Conservation (phyloP, 176 grass and related monocot species). For the Puya raimondii region DNA sequence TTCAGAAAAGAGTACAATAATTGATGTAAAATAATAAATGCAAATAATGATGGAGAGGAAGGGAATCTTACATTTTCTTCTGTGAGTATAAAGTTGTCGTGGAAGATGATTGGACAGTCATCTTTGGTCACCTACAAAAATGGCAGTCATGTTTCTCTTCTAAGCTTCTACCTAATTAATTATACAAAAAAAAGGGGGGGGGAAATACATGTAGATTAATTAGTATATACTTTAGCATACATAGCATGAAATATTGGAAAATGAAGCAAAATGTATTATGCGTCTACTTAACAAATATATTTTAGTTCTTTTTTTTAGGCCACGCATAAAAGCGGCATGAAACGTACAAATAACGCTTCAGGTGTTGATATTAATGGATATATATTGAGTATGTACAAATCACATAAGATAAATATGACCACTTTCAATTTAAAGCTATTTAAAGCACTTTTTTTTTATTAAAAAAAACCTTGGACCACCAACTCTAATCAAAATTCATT, state of each 20-base stretch:
- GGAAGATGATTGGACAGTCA: constrained; percentile 70
- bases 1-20: not conserved
- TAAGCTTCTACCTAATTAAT: constrained; percentile 47
- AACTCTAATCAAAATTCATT: no score
- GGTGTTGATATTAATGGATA: no score
- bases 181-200: not conserved
- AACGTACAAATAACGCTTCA: no score
- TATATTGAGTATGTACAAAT: no score
- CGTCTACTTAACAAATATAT: no score
- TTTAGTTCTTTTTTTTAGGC: no score
- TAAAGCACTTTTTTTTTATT: no score
- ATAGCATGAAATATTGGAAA: constrained; percentile 2
- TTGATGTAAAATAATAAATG: not conserved
- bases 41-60: not conserved
- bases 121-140: constrained; percentile 86
- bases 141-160: constrained; percentile 32
- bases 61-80: constrained; percentile 56
- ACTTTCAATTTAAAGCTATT: no score
- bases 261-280: not conserved
- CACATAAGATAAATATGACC: no score
- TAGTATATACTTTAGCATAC: constrained; percentile 17
- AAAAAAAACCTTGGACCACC: no score
- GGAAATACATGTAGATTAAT: constrained; percentile 26
- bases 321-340: no score
- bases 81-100: constrained; percentile 60